These are phyloP conservation scores for Diaporthe ilicicola DNA, from an alignment of 2,329 filamentous ascomycete genomes.

Conservation along the genomic window DNA sequence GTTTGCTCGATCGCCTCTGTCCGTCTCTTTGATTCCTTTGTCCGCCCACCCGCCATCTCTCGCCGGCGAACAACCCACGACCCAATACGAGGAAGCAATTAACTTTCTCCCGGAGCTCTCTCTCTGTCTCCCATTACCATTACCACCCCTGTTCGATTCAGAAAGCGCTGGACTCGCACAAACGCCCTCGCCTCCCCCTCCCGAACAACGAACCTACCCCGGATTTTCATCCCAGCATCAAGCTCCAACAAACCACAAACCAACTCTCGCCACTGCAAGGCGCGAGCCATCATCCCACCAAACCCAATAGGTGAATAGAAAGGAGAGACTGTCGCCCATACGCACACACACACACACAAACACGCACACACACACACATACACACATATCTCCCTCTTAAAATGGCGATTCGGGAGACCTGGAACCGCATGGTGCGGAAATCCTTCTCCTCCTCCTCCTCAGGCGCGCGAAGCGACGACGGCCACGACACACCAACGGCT, in stretches of 20 bases:
- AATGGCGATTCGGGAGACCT: slow-evolving; percentile 32
- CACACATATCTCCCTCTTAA: neutral
- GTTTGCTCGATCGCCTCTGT: slow-evolving; percentile 8
- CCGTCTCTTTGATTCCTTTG: slow-evolving; percentile 17
- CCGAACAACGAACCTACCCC: neutral
- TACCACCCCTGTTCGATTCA: neutral
- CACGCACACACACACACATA: neutral
- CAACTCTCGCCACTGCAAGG: neutral
- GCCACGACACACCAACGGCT: neutral
- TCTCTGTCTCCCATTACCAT: too few species aligned
- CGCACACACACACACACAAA: neutral
- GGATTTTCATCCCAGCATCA: neutral
- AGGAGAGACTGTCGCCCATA: neutral
- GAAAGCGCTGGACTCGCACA: slow-evolving; percentile 3
- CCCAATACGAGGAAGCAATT: neutral
- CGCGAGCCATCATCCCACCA: neutral
- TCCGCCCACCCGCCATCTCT: neutral
- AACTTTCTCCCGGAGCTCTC: neutral
- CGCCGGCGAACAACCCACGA: neutral
- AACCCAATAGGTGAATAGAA: neutral
- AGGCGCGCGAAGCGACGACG: slow-evolving; percentile 21
- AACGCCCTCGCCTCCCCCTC: neutral
- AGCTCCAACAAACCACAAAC: slow-evolving; percentile 10
- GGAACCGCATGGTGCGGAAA: slow-evolving; percentile 31
- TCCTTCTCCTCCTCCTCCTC: slow-evolving; percentile 30